These are phyloP conservation scores for Mucor ambiguus DNA, from an alignment of 371 early-diverging fungal species.

Conservation along the genomic window DNA sequence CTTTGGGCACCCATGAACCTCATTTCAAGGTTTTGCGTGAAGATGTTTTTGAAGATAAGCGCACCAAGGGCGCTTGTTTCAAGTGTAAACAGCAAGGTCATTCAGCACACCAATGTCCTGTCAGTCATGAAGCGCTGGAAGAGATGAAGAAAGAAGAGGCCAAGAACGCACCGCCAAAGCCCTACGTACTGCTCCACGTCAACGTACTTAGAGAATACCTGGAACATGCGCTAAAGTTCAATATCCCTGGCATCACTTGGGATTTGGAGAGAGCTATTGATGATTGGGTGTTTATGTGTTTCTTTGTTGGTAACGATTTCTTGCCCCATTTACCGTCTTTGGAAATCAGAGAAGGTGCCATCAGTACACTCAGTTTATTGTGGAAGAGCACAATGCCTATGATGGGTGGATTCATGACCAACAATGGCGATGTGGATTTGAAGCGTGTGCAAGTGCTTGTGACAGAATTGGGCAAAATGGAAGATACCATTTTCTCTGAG, in stretches of 20 bases:
- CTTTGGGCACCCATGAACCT: constrained; percentile 97
- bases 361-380: constrained; percentile 85
- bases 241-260: constrained; percentile 68
- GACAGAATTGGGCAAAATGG: constrained; percentile 80
- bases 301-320: constrained; percentile 99
- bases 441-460: constrained; percentile 77
- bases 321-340: constrained; percentile 98
- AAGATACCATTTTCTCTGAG: constrained; percentile 84
- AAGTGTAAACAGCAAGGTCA: constrained; percentile 90
- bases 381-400: constrained; percentile 81
- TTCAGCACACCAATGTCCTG: constrained; percentile 74
- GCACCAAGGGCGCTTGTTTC: constrained; percentile 67
- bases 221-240: constrained; percentile 78
- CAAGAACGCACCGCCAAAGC: constrained; percentile 69
- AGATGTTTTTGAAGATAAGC: constrained; percentile 84
- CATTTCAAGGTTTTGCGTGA: constrained; percentile 97
- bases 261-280: constrained; percentile 94
- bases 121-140: constrained; percentile 38
- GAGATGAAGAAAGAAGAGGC: constrained; percentile 52
- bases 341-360: constrained; percentile 97
- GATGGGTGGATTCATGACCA: constrained; percentile 88
- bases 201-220: constrained; percentile 93
- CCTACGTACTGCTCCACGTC: constrained; percentile 90
- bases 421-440: constrained; percentile 84
- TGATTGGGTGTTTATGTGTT: constrained; percentile 99